Percentiles rank a stretch among this genome's conserved stretches.
phyloP scores from a whole-genome alignment of 371 early-diverging fungal species.

The Synchytrium microbalum region DNA sequence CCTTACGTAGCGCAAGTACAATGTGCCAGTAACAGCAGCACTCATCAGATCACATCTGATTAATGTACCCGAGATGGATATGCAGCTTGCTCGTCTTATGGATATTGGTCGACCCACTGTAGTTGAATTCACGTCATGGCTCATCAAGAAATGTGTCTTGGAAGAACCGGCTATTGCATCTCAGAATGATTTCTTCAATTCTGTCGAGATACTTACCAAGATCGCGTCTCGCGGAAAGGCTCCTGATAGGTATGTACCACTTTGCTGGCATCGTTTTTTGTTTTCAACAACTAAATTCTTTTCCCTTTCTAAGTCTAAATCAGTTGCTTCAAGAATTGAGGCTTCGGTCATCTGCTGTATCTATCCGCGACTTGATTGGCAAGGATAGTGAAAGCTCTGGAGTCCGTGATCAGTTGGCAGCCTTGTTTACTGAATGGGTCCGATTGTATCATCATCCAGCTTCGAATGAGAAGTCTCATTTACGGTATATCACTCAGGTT shows the following conservation, averaged over 20 bases:
- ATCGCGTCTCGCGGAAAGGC: slow-evolving; percentile 56
- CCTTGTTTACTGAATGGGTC: slow-evolving; percentile 82
- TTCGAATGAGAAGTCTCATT: slow-evolving; percentile 63
- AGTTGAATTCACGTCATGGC: slow-evolving; percentile 67
- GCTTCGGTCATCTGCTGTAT: slow-evolving; percentile 14
- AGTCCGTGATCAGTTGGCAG: slow-evolving; percentile 59
- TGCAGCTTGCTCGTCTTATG: slow-evolving; percentile 73
- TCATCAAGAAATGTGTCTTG: slow-evolving; percentile 64
- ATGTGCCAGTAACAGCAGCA: slow-evolving; percentile 73
- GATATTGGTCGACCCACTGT: slow-evolving; percentile 61
- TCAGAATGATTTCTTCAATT: slow-evolving; percentile 65
- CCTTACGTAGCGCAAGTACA: slow-evolving; percentile 59
- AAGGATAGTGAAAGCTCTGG: slow-evolving; percentile 35
- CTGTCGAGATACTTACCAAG: slow-evolving; percentile 55
- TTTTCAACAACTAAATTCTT: slow-evolving; percentile 6
- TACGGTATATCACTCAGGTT: slow-evolving; percentile 49
- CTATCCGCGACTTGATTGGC: slow-evolving; percentile 26
- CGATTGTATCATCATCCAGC: slow-evolving; percentile 74
- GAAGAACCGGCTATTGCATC: slow-evolving; percentile 57
- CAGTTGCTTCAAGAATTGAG: slow-evolving; percentile 15
- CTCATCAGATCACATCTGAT: slow-evolving; percentile 73
- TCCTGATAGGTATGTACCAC: slow-evolving; percentile 45
- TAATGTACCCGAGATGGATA: slow-evolving; percentile 70
- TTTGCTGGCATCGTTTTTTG: slow-evolving; percentile 1
- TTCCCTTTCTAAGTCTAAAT: slow-evolving; percentile 9